These are phyloP conservation scores for Dothidotthia symphoricarpi DNA, from an alignment of 2,329 filamentous ascomycete genomes.

Conservation along the genomic window DNA sequence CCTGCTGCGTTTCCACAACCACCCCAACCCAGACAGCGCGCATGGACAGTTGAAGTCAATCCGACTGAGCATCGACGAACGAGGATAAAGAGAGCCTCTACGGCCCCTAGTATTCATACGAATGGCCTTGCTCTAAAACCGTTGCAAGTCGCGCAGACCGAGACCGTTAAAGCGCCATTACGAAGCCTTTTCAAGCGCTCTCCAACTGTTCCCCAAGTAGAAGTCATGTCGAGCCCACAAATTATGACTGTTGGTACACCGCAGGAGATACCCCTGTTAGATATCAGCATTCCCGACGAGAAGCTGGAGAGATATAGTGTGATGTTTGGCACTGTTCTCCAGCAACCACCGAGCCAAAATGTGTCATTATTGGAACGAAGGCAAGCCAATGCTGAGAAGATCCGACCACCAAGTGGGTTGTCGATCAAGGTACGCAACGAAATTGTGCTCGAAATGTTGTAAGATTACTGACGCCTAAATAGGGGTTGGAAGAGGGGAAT, in stretches of 20 bases:
- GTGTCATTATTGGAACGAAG: slow-evolving; percentile 37
- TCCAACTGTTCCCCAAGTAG: slow-evolving; percentile 19
- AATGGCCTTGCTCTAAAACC: slow-evolving; percentile 1
- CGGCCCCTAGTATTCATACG: too few species aligned
- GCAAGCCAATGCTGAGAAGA: slow-evolving; percentile 35
- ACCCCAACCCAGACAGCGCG: slow-evolving; percentile 16
- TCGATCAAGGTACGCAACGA: slow-evolving; percentile 32
- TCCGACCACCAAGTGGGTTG: slow-evolving; percentile 36
- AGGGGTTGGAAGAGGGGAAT: slow-evolving; percentile 18
- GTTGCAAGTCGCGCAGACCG: slow-evolving; percentile 12
- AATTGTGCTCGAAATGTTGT: neutral
- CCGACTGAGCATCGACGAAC: slow-evolving; percentile 2
- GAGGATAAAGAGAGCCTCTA: too few species aligned
- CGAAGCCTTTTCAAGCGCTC: slow-evolving; percentile 7
- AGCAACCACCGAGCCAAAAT: slow-evolving; percentile 32
- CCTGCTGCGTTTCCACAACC: slow-evolving; percentile 12
- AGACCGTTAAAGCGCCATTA: slow-evolving; percentile 19
- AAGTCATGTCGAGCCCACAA: slow-evolving; percentile 12
- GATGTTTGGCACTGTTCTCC: slow-evolving; percentile 81
- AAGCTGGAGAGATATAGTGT: slow-evolving; percentile 88
- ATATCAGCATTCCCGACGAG: slow-evolving; percentile 76
- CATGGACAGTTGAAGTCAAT: slow-evolving; percentile 6
- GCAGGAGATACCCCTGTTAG: slow-evolving; percentile 48
- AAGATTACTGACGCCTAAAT: slow-evolving; percentile 10
- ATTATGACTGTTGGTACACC: slow-evolving; percentile 6